Conservation (phyloP, 495 filamentous ascomycete genomes). For the Penicillium tannophilum region DNA sequence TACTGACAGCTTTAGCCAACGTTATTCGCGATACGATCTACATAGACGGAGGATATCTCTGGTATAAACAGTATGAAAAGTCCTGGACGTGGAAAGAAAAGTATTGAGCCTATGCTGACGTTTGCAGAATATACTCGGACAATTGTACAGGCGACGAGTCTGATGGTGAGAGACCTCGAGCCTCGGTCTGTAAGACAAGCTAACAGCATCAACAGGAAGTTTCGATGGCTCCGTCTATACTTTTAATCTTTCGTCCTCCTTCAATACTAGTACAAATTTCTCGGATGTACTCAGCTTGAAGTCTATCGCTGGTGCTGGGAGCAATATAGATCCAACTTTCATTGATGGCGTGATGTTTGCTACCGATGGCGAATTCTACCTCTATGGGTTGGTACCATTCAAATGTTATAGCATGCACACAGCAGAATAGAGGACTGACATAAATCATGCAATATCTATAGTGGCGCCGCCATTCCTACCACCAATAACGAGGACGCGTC, state of each 20-base stretch:
- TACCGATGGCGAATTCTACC: slow-evolving; percentile 61
- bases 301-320: slow-evolving; percentile 49
- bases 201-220: slow-evolving; percentile 42
- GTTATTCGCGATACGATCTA: slow-evolving; percentile 68
- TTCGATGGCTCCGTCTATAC: slow-evolving; percentile 50
- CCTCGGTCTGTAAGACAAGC: neutral
- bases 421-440: neutral
- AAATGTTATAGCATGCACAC: neutral
- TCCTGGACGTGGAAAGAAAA: neutral
- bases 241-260: slow-evolving; percentile 54
- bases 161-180: neutral
- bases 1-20: slow-evolving; percentile 47
- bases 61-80: slow-evolving; percentile 39
- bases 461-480: slow-evolving; percentile 11
- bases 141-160: neutral
- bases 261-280: slow-evolving; percentile 37
- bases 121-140: neutral
- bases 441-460: neutral
- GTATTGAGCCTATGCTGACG: neutral
- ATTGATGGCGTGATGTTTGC: slow-evolving; percentile 65
- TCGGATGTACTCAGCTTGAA: slow-evolving; percentile 21
- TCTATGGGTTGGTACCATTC: slow-evolving; percentile 35
- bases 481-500: slow-evolving; percentile 5
- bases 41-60: slow-evolving; percentile 64
- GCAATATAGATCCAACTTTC: slow-evolving; percentile 61